Conservation (phyloP, 1,139 yeast genomes). For the Ashbya aceris region DNA sequence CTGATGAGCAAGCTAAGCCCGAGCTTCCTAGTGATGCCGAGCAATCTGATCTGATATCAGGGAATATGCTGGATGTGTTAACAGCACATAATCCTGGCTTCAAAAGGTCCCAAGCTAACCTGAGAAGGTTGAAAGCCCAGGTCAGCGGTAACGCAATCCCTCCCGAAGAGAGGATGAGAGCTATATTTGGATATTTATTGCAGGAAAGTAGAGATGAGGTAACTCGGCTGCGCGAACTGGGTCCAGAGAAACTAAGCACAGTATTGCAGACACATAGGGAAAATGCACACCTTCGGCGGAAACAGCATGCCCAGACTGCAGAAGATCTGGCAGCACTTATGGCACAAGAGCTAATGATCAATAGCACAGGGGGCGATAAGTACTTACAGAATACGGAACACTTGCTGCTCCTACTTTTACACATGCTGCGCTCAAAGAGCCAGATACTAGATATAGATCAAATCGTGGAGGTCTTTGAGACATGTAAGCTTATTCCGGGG, state of each 20-base stretch:
- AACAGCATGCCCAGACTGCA: too few relatives aligned
- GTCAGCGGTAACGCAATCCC: conserved; percentile 5
- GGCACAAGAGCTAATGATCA: not conserved
- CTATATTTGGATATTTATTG: conserved; percentile 18
- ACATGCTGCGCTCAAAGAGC: conserved; percentile 9
- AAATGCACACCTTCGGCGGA: too few relatives aligned
- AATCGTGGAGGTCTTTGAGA: conserved; percentile 23
- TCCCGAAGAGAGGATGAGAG: conserved; percentile 8
- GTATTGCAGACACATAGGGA: conserved; percentile 1
- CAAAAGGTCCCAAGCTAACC: conserved; percentile 16
- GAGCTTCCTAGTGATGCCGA: too few relatives aligned
- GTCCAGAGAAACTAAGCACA: conserved; percentile 9
- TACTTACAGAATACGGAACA: conserved; percentile 15
- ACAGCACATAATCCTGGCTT: conserved; percentile 17
- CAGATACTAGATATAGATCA: conserved; percentile 17
- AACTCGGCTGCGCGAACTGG: conserved; percentile 12
- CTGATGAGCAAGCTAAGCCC: too few relatives aligned
- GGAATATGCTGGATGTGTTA: conserved; percentile 16
- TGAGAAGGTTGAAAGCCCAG: conserved; percentile 10
- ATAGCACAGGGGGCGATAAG: not conserved
- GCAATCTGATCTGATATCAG: conserved; percentile 9
- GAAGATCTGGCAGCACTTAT: too few relatives aligned
- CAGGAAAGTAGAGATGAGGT: conserved; percentile 21
- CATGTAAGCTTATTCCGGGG: conserved; percentile 18
- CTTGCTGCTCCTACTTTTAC: conserved; percentile 10